phyloP scores from a whole-genome alignment of 176 grass and related monocot genomes.

The Eremochloa ophiuroides region DNA sequence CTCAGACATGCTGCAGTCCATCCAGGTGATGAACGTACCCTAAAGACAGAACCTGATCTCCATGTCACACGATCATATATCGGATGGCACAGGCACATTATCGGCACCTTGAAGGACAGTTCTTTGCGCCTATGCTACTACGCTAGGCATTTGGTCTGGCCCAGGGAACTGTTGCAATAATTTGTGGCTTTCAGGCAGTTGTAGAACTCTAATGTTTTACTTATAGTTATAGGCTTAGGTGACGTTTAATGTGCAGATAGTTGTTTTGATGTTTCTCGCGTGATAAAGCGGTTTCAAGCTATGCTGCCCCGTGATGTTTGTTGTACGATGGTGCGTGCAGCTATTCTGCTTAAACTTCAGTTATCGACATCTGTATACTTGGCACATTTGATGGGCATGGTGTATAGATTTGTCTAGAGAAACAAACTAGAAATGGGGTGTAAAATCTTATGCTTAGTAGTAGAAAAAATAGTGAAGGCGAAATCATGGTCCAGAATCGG shows the following conservation, averaged over 20 bases:
- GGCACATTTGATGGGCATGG: no score
- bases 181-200: slow-evolving; percentile 4
- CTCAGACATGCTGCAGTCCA: slow-evolving; percentile 95
- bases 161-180: slow-evolving; percentile 26
- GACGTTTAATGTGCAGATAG: neutral
- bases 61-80: neutral
- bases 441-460: no score
- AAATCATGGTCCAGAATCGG: no score
- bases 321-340: no score
- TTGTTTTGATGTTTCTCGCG: neutral
- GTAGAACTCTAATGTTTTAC: neutral
- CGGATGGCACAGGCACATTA: neutral
- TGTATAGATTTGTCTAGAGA: no score
- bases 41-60: slow-evolving; percentile 17
- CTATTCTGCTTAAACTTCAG: no score
- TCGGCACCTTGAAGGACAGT: neutral
- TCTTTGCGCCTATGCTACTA: neutral
- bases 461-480: no score
- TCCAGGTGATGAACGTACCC: slow-evolving; percentile 98
- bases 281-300: neutral
- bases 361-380: no score
- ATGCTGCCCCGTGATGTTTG: no score
- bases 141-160: neutral
- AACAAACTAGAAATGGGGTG: no score
- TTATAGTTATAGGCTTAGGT: neutral